phyloP scores from a whole-genome alignment of 345 rosid species.

The Euphorbia lathyris region DNA sequence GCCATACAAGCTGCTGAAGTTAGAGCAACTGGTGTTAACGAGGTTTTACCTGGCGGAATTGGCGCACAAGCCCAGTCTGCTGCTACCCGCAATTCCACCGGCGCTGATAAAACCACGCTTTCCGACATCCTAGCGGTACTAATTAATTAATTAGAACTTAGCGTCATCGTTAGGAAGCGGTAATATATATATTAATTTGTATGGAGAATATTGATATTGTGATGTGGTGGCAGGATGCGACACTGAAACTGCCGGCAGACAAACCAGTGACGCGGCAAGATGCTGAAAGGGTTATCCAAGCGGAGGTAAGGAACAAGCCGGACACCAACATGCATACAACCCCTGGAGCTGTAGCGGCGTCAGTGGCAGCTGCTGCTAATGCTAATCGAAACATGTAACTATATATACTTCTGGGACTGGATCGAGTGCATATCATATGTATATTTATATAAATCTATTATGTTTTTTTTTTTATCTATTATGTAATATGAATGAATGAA shows the following conservation, averaged over 20 bases:
- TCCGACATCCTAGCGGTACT: conserved; percentile 42
- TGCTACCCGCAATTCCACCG: conserved; percentile 31
- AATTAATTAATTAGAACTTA: too few species aligned
- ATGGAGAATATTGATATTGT: not conserved
- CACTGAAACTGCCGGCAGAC: conserved; percentile 36
- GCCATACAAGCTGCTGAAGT: conserved; percentile 53
- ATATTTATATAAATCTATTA: too few species aligned
- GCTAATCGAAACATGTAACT: not conserved
- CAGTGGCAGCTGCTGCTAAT: conserved; percentile 48
- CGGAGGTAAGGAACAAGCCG: conserved; percentile 42
- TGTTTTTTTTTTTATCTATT: too few species aligned
- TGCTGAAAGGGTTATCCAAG: conserved; percentile 45
- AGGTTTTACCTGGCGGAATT: conserved; percentile 34
- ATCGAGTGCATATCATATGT: too few species aligned
- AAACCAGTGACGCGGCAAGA: conserved; percentile 50
- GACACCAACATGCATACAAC: conserved; percentile 34
- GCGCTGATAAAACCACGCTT: conserved; percentile 38
- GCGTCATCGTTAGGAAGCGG: too few species aligned
- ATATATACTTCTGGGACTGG: too few species aligned
- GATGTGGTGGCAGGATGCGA: conserved; percentile 38
- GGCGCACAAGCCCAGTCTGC: conserved; percentile 47
- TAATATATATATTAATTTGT: too few species aligned
- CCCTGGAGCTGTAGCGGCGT: conserved; percentile 54
- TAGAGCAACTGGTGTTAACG: conserved; percentile 36
- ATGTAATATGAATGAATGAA: too few species aligned